Evolutionary conservation across 2,329 filamentous ascomycete genomes (phyloP).

Genomic region (Davidsoniella virescens): DNA sequence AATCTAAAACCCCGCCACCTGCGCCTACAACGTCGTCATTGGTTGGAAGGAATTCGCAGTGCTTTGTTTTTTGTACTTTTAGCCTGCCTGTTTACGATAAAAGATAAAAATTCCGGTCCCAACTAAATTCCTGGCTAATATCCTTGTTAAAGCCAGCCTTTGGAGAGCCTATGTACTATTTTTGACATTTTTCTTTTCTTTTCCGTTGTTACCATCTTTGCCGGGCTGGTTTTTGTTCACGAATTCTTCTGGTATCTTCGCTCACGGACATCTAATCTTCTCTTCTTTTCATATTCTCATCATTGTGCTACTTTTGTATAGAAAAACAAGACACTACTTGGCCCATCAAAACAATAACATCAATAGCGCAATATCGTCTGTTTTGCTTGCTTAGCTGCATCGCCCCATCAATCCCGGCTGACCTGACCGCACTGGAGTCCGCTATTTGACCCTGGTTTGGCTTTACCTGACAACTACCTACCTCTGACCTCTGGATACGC

Average conservation of each 20-base stretch:
- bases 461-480: no score
- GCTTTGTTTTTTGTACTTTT: background rate
- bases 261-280: no score
- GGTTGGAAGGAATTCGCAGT: background rate
- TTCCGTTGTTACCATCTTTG: background rate
- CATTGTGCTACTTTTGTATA: no score
- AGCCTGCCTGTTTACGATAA: background rate
- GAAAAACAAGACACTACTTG: no score
- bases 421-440: background rate
- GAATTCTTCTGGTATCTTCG: no score
- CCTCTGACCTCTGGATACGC: background rate
- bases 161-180: no score
- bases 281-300: no score
- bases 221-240: no score
- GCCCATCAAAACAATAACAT: no score
- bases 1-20: conserved; percentile 8
- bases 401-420: background rate
- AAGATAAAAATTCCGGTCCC: background rate
- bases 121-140: background rate
- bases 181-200: background rate
- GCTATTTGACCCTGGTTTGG: conserved; percentile 6
- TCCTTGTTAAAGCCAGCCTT: no score
- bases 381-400: background rate
- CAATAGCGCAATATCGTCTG: background rate
- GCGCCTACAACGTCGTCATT: conserved; percentile 9